phyloP scores from a whole-genome alignment of 2,329 filamentous ascomycete genomes.

The Alternaria panax region DNA sequence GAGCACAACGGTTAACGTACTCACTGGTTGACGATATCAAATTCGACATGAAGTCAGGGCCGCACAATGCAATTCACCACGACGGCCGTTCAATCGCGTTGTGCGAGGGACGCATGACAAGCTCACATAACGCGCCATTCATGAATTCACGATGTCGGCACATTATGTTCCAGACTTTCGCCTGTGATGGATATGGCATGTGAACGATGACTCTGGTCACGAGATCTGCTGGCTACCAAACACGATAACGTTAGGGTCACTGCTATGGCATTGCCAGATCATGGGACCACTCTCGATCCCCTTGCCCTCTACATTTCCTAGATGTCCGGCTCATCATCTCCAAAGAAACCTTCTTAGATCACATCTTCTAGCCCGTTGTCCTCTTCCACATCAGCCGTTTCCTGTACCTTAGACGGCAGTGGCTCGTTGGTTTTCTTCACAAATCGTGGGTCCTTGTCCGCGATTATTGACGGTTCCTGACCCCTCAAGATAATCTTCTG shows the following conservation, averaged over 20 bases:
- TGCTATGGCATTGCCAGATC: background rate
- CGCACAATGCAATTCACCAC: background rate
- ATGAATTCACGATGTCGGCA: background rate
- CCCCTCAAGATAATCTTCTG: background rate
- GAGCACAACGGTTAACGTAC: background rate
- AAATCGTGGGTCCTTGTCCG: background rate
- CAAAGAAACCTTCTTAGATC: background rate
- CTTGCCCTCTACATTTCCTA: background rate
- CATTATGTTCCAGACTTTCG: background rate
- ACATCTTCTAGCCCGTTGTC: background rate
- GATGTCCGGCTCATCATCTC: background rate
- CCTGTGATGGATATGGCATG: fast-evolving
- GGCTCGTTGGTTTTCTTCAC: background rate
- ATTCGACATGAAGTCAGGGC: too few species aligned
- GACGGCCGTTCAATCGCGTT: background rate
- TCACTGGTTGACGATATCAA: background rate
- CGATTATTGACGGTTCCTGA: background rate
- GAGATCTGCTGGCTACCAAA: background rate
- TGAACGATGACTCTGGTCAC: background rate
- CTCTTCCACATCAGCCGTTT: background rate
- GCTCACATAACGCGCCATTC: background rate
- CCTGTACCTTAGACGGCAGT: background rate
- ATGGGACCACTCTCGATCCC: background rate
- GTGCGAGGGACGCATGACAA: background rate
- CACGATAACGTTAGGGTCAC: background rate